Evolutionary conservation across 139 green algal genomes (phyloP), one percentile per base, ranked within the genome.

Genomic region (Chlorella sp.): DNA sequence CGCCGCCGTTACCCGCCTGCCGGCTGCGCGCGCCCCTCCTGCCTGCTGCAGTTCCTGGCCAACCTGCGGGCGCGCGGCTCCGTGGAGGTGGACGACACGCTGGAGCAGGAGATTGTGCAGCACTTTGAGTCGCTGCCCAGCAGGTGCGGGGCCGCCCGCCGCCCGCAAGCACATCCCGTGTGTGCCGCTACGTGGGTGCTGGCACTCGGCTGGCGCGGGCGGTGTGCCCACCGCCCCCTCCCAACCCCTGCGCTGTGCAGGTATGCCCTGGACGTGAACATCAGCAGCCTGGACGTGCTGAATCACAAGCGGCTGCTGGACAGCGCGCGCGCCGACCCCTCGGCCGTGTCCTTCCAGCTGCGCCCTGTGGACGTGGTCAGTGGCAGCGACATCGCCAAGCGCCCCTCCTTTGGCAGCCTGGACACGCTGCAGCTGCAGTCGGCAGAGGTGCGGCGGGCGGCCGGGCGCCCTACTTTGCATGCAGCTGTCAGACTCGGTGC

Each of bases 271-370:
- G 96, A 98, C 73, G 94, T 98, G 7, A 98, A 98, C 87, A 94
- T 95, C 30, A 90, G 93, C 56, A 93, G 91, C n/a, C 64, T 97
- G 20, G 97, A 98, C 71, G 94, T 99, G 55, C 79, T 99, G 0
- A 96, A 93, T 51, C 97, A 99, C 87, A 97, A 98, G 87, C 87
- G 94, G 30, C 92, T 99, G 85, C 89, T 99, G 34, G 92, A 98
- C 72, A 94, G 94, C 67, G 97, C 96, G 20, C 85, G 93, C 21
- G 72, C 87, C 23, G 94, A 97, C 88, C 94, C 93, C 4, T 91
- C 87, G 38, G 93, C 92, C 7, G 94, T 98, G 13, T 95, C 90
- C 0, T 98, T 98, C 74, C 94, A 96, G 56, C 93, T 98, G 39
- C 89, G 96, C 12, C 89, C 91, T 4, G 95, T 98, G 1, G 94